A percentile compares a stretch with the other conserved stretches of the same genome.
These are phyloP conservation scores for Aspergillus fructus DNA, from an alignment of 2,329 filamentous ascomycete genomes.

Conservation along the genomic window DNA sequence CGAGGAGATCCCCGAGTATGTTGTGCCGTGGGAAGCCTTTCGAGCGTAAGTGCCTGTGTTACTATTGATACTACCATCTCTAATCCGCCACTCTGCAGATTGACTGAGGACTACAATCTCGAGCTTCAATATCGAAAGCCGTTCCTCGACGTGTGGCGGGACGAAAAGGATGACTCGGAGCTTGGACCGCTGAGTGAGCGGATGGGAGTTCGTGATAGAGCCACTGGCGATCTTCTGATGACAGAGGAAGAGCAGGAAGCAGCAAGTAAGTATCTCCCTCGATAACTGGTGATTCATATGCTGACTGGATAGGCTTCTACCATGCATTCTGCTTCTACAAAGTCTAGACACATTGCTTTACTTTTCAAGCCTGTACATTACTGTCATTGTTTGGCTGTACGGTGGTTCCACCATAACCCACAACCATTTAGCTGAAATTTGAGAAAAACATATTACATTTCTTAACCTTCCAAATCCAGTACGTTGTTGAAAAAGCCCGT, in stretches of 20 bases:
- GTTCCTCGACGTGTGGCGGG: conserved; percentile 87
- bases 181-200: conserved; percentile 84
- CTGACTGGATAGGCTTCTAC: conserved; percentile 63
- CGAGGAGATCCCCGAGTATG: conserved; percentile 93
- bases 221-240: conserved; percentile 66
- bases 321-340: conserved; percentile 97
- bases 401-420: too few relatives aligned
- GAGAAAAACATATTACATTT: neutral
- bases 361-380: neutral
- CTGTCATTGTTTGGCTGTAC: neutral
- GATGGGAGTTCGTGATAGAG: conserved; percentile 85
- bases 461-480: neutral
- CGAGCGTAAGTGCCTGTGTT: conserved; percentile 57
- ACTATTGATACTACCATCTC: neutral
- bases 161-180: conserved; percentile 80
- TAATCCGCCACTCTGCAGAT: conserved; percentile 30
- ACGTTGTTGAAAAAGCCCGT: too few relatives aligned
- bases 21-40: conserved; percentile 97
- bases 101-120: conserved; percentile 95
- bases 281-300: neutral
- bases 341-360: conserved; percentile 52
- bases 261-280: conserved; percentile 52
- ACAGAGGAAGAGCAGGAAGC: conserved; percentile 89
- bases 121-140: conserved; percentile 91
- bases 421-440: too few relatives aligned